Evolutionary conservation across 441 rosid species (phyloP), one percentile per base, ranked within the genome.

Genomic region (Jatropha podagrica): DNA sequence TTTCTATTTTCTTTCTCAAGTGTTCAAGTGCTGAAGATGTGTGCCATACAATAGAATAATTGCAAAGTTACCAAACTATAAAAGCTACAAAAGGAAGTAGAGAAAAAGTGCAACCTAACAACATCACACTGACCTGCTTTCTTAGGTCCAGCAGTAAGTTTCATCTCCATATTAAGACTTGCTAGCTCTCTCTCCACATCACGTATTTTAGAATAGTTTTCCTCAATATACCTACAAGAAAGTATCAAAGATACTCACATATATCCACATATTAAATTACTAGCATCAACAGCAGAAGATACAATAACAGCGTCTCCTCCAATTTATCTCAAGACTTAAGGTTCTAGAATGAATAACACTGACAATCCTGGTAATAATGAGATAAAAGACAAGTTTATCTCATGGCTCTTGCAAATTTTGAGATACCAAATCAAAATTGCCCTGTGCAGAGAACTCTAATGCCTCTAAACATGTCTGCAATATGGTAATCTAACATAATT

Each of bases 101-200:
- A 69, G 55, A 32, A 69, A 72, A 32, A 62, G 3, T 55, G 44
- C 52, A 52, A 60, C 73, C 68, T 7, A 54, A 48, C 0, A 74
- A 72, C 32, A 23, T 66, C 64, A 54, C 20, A 42, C 83, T 64
- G 82, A 95, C 97, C 98, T 79, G 96, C 98, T 71, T 88, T 93
- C 80, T 96, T 93, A 54, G 98, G 98, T 56, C 99, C 98, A 67
- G 98, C 89, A 0, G 97, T 96, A 80, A 95, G 97, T 81, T 96
- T 96, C 94, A 96, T 84, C 78, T 96, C 98, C 93, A 93, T 74
- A 0, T 89, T 77, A 56, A 92, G 92, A 87, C 85, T 88, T 72
- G 84, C 86, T 4, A 93, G 82, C 84, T 95, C 99, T 74, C 92
- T 82, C 83, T 95, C 98, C 2, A 95, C 95, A 87, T 89, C 92